Evolutionary conservation across 257 asterid genomes (phyloP).

Genomic region (Hygrophila difformis): DNA sequence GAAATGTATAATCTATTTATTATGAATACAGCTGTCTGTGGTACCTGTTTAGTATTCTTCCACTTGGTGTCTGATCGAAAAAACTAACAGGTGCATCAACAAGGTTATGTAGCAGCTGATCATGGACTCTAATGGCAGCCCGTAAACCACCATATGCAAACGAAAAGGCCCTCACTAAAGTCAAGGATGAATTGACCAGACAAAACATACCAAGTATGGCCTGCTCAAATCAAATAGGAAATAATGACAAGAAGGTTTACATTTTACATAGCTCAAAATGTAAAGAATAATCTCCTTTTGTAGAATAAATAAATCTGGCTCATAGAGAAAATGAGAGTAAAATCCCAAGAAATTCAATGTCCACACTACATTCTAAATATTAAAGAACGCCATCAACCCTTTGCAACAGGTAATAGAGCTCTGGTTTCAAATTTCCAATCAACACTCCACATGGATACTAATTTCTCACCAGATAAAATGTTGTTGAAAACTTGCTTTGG

Average conservation of each 20-base stretch:
- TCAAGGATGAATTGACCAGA: constrained; percentile 60
- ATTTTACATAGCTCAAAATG: neutral
- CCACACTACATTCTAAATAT: neutral
- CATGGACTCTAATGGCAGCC: constrained; percentile 78
- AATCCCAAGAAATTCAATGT: neutral
- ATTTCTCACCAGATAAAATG: constrained; percentile 67
- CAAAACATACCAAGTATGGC: constrained; percentile 64
- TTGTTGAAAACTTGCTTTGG: constrained; percentile 46
- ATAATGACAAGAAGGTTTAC: constrained; percentile 4
- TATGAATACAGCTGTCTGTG: constrained; percentile 2
- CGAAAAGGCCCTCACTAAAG: constrained; percentile 79
- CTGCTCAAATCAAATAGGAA: constrained; percentile 32
- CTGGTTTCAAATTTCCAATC: constrained; percentile 1
- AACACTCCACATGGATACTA: constrained; percentile 5
- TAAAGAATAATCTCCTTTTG: neutral
- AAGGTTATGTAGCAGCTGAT: constrained; percentile 49
- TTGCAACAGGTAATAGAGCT: neutral
- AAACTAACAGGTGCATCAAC: constrained; percentile 63
- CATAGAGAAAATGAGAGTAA: too few species aligned
- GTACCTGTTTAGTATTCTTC: constrained; percentile 95
- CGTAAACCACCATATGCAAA: constrained; percentile 90
- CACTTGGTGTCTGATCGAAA: constrained; percentile 84
- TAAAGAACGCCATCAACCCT: too few species aligned
- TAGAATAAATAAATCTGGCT: too few species aligned
- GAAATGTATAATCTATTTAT: constrained; percentile 9